Percentiles rank a stretch among this genome's conserved stretches.
These are phyloP conservation scores for Neurospora sp. DNA, from an alignment of 2,329 filamentous ascomycete genomes.

Conservation along the genomic window DNA sequence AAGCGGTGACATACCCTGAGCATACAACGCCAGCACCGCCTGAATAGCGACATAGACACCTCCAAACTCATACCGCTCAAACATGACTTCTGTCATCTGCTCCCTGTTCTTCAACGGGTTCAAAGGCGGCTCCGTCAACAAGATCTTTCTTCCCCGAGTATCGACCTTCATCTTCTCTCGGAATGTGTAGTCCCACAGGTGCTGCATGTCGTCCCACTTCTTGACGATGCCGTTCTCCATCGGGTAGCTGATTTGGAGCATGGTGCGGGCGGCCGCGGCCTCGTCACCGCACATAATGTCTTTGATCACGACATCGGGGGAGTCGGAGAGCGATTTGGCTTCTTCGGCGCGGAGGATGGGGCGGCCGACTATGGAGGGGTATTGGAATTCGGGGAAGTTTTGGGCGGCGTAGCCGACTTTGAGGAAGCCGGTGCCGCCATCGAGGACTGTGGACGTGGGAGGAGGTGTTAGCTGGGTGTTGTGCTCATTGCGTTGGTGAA, in stretches of 20 bases:
- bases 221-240: conserved; percentile 99
- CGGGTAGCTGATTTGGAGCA: conserved; percentile 97
- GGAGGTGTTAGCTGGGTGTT: conserved; percentile 6
- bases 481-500: not conserved
- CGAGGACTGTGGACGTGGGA: conserved; percentile 62
- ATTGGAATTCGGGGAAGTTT: conserved; percentile 99
- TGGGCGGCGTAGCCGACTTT: conserved; percentile 98
- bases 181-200: conserved; percentile 99
- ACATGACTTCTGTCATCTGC: conserved; percentile 99
- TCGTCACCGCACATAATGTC: conserved; percentile 99
- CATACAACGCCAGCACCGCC: conserved; percentile 90
- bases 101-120: conserved; percentile 95
- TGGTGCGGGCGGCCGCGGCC: conserved; percentile 86
- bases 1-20: conserved; percentile 56
- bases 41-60: conserved; percentile 98
- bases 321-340: conserved; percentile 32
- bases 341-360: conserved; percentile 97
- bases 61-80: conserved; percentile 91
- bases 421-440: conserved; percentile 98
- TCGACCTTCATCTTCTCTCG: conserved; percentile 94
- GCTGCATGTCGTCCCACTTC: conserved; percentile 99
- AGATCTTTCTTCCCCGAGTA: conserved; percentile 85
- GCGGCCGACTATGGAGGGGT: conserved; percentile 94
- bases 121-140: conserved; percentile 88
- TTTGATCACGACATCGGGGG: conserved; percentile 62